Evolutionary conservation across 2,329 filamentous ascomycete species (phyloP).

Genomic region (Whalleya microplaca): DNA sequence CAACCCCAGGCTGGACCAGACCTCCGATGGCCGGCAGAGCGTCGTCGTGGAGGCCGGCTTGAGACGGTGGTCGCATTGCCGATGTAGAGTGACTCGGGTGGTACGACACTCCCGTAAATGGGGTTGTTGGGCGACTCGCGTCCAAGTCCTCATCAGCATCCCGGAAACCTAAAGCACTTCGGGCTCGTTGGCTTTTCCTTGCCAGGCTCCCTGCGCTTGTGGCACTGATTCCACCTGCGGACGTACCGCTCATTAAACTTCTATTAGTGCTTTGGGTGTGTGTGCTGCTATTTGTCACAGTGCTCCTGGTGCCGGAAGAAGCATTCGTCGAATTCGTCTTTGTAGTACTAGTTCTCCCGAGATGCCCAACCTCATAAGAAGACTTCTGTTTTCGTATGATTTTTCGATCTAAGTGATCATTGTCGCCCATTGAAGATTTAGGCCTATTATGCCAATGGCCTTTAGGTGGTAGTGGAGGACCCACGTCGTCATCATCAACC

Average conservation of each 20-base stretch:
- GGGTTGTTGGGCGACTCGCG: conserved; percentile 60
- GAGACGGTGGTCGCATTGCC: conserved; percentile 63
- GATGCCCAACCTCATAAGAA: conserved; percentile 74
- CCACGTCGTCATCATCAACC: conserved; percentile 53
- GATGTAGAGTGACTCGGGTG: conserved; percentile 81
- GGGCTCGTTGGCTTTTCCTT: conserved; percentile 68
- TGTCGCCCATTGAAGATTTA: conserved; percentile 60
- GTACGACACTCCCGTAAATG: conserved; percentile 81
- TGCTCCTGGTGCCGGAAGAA: conserved; percentile 72
- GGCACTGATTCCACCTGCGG: conserved; percentile 87
- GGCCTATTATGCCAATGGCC: conserved; percentile 55
- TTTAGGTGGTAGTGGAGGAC: conserved; percentile 49
- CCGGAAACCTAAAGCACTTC: conserved; percentile 67
- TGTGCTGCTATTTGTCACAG: conserved; percentile 64
- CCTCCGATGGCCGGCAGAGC: conserved; percentile 75
- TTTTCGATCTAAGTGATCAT: conserved; percentile 46
- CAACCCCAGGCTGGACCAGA: conserved; percentile 61
- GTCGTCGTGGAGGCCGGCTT: conserved; percentile 68
- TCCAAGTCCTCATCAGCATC: conserved; percentile 52
- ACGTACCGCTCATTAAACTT: conserved; percentile 92
- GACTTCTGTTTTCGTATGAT: conserved; percentile 68
- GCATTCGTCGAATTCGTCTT: conserved; percentile 85
- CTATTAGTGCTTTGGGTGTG: conserved; percentile 79
- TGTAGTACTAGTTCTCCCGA: conserved; percentile 82
- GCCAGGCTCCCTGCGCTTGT: conserved; percentile 95